Evolutionary conservation across 2,329 filamentous ascomycete genomes (phyloP).

Genomic region (Colletotrichum acutatum): DNA sequence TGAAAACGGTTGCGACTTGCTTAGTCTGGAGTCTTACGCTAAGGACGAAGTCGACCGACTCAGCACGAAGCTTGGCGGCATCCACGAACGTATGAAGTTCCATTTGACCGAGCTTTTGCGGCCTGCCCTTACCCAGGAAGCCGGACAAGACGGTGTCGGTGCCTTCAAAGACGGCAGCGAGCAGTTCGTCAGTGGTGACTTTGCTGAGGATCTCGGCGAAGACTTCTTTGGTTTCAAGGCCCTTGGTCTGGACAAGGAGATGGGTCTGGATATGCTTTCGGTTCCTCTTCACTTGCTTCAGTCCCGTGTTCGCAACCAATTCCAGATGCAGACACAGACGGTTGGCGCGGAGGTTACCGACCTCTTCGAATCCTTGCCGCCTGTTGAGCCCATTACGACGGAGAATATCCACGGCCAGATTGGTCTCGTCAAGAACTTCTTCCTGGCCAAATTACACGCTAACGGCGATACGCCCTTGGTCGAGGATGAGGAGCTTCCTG

Average conservation of each 20-base stretch:
- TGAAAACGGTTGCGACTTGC: slow-evolving; percentile 85
- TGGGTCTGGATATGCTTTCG: slow-evolving; percentile 86
- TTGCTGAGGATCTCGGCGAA: slow-evolving; percentile 96
- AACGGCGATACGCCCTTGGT: slow-evolving; percentile 78
- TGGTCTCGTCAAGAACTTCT: slow-evolving; percentile 90
- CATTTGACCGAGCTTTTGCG: slow-evolving; percentile 94
- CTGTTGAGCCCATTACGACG: slow-evolving; percentile 81
- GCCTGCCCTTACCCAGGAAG: slow-evolving; percentile 81
- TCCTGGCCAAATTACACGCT: slow-evolving; percentile 86
- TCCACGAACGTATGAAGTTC: slow-evolving; percentile 94
- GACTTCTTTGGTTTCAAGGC: slow-evolving; percentile 99
- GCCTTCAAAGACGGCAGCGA: slow-evolving; percentile 97
- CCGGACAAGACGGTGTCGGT: slow-evolving; percentile 83
- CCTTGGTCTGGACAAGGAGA: slow-evolving; percentile 89
- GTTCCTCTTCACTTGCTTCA: slow-evolving; percentile 96
- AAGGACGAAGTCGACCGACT: slow-evolving; percentile 94
- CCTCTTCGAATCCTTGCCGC: slow-evolving; percentile 74
- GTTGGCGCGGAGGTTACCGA: slow-evolving; percentile 64
- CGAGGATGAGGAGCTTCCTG: slow-evolving; percentile 94
- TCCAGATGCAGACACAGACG: slow-evolving; percentile 79
- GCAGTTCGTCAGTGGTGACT: slow-evolving; percentile 95
- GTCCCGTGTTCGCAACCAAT: slow-evolving; percentile 86
- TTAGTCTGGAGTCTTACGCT: slow-evolving; percentile 84
- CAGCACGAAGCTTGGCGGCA: slow-evolving; percentile 78
- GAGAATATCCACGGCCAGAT: slow-evolving; percentile 84